A percentile compares a stretch with the other conserved stretches of the same genome.
Evolutionary conservation across 73 alveolate genomes (phyloP).

Genomic region (Paramecium bursaria): DNA sequence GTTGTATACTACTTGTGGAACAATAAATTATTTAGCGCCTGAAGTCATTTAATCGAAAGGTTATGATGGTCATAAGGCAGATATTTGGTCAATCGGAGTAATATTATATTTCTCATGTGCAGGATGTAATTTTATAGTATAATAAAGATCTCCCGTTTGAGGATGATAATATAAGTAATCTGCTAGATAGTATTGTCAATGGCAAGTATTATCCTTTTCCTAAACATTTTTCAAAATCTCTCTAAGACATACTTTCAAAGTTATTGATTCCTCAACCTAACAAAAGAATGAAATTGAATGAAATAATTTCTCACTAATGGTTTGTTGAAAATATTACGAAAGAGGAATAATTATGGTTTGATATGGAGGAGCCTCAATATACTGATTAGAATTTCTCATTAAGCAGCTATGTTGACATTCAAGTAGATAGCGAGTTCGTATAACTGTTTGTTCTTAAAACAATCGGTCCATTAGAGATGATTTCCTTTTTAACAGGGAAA

Average conservation of each 20-base stretch:
- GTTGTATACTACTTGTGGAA: constrained; percentile 76
- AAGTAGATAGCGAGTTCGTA: no score
- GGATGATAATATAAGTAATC: constrained; percentile 70
- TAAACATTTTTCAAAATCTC: constrained; percentile 52
- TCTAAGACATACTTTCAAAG: constrained; percentile 44
- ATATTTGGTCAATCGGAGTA: constrained; percentile 73
- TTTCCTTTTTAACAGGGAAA: no score
- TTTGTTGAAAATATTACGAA: constrained; percentile 58
- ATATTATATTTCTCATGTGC: constrained; percentile 63
- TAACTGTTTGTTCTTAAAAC: no score
- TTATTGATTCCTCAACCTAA: constrained; percentile 61
- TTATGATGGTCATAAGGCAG: constrained; percentile 75
- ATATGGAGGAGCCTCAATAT: no score
- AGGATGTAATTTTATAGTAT: constrained; percentile 51
- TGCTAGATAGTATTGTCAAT: constrained; percentile 66
- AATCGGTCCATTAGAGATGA: no score
- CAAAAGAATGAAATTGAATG: constrained; percentile 41
- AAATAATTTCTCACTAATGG: constrained; percentile 68
- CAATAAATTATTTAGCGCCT: constrained; percentile 73
- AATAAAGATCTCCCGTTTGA: constrained; percentile 70
- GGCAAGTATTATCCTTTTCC: constrained; percentile 63
- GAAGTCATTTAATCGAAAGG: constrained; percentile 69
- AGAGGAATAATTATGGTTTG: constrained; percentile 58
- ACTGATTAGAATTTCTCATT: no score
- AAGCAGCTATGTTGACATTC: no score